A percentile compares a stretch with the other conserved stretches of the same genome.
Conservation (phyloP, 2,329 filamentous ascomycete species). For the Nigrospora osmanthi region DNA sequence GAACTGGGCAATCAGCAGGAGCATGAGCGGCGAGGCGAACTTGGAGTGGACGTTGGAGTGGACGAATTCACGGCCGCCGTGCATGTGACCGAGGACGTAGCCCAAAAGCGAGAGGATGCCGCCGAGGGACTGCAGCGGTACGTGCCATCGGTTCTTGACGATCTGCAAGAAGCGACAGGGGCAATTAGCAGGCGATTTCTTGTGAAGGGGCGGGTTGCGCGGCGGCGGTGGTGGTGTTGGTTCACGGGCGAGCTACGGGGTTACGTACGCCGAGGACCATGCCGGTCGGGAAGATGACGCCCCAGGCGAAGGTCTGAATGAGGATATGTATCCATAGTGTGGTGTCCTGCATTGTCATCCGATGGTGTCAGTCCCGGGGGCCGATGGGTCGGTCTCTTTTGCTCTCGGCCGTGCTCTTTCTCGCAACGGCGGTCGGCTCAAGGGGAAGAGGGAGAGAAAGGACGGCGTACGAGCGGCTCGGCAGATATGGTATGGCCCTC, state of each 20-base stretch:
- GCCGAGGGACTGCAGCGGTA: slow-evolving; percentile 73
- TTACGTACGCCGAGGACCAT: slow-evolving; percentile 84
- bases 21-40: slow-evolving; percentile 75
- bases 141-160: slow-evolving; percentile 86
- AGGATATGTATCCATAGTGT: slow-evolving; percentile 93
- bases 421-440: background rate
- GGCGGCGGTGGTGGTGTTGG: background rate
- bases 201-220: background rate
- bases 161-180: slow-evolving; percentile 49
- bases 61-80: slow-evolving; percentile 81
- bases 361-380: slow-evolving; percentile 23
- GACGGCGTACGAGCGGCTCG: slow-evolving; percentile 60
- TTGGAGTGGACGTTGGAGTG: slow-evolving; percentile 67
- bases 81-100: slow-evolving; percentile 86
- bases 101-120: slow-evolving; percentile 71
- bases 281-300: slow-evolving; percentile 84
- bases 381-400: slow-evolving; percentile 3
- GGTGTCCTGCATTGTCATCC: slow-evolving; percentile 48
- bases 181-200: slow-evolving; percentile 6
- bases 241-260: background rate
- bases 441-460: background rate
- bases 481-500: slow-evolving; percentile 62
- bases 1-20: slow-evolving; percentile 70
- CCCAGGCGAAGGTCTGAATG: slow-evolving; percentile 79
- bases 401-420: background rate